Conservation (phyloP, 2,329 filamentous ascomycete species). For the Colletotrichum horii region DNA sequence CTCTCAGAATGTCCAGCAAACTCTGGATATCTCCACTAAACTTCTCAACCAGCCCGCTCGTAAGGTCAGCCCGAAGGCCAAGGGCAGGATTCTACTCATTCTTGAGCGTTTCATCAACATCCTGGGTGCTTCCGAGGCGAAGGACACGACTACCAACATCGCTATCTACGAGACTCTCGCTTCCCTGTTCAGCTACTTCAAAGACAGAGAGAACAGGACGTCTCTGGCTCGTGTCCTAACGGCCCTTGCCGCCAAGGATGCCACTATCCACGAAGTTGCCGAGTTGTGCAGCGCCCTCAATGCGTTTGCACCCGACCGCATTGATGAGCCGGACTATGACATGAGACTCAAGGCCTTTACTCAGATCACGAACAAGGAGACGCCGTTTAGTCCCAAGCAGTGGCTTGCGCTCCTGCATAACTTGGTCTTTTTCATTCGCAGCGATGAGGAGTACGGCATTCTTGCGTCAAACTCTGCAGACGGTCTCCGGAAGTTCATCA, state of each 20-base stretch:
- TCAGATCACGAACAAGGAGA: constrained; percentile 67
- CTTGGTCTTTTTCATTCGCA: constrained; percentile 83
- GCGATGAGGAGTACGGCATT: constrained; percentile 88
- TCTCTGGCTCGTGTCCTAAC: constrained; percentile 75
- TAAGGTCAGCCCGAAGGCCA: constrained; percentile 81
- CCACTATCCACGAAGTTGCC: constrained; percentile 67
- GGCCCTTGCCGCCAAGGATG: constrained; percentile 71
- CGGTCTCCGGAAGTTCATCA: constrained; percentile 78
- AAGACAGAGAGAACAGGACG: constrained; percentile 77
- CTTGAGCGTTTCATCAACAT: constrained; percentile 80
- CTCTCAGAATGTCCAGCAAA: constrained; percentile 72
- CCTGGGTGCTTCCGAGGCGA: constrained; percentile 36
- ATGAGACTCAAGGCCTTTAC: constrained; percentile 79
- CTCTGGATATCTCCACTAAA: constrained; percentile 81
- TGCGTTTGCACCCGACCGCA: constrained; percentile 70
- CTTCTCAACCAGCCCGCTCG: constrained; percentile 85
- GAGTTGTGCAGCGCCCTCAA: constrained; percentile 80
- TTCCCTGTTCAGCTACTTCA: constrained; percentile 89
- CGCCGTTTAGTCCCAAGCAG: constrained; percentile 69
- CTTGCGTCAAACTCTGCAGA: constrained; percentile 81
- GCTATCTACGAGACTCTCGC: constrained; percentile 77
- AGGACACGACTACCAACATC: constrained; percentile 19
- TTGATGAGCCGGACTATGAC: constrained; percentile 91
- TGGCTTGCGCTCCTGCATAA: constrained; percentile 92
- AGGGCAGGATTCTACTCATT: constrained; percentile 80